Evolutionary conservation across 805 yeast species (phyloP), one percentile per base, ranked within the genome.

Genomic region (Nakazawaea wickerhamii): DNA sequence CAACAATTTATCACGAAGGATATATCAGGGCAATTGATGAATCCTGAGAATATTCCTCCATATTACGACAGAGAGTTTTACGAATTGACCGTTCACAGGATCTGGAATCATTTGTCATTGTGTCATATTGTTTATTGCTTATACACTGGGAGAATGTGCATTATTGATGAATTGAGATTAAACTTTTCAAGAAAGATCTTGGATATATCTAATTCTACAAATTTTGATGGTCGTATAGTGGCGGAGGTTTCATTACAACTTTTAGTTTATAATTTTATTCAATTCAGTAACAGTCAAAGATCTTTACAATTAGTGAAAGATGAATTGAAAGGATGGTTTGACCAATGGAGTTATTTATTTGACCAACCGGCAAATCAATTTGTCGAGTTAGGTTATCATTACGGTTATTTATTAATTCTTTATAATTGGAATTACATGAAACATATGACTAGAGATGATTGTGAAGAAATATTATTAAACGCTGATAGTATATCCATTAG

Each of bases 201-300:
- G 38, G 75, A 78, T 30, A 59, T 77, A 30, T 67, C 79, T 4
- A 65, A 75, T 27, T 76, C 89, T 2, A 81, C 89, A 5, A 82
- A 83, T 53, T 85, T 84, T 56, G 95, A 85, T 55, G 87, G 85
- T n/a, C 62, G 93, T 45, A 82, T 85, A 77, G 81, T 84, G 6
- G 81, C 88, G 31, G 95, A 85, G 58, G 77, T 83, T 39, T 73
- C 79, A 15, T 67, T 83, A 9, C 76, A 81, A 41, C 57, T 75
- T 14, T 68, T 77, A 10, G 67, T 80, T 0, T 82, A 82, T 59
- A 73, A 74, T 44, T 81, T 68, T 55, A 62, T 80, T 17, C 81
- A 79, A 44, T 56, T 59, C 46, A 5, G 28, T 23, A 27, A 37
- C 38, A 46, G 54, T 10, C 31, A 38, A 25, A 50, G 44, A 38